Base-by-base conservation (phyloP, 257 asterid genomes). In the Forsythia suspensa region DNA sequence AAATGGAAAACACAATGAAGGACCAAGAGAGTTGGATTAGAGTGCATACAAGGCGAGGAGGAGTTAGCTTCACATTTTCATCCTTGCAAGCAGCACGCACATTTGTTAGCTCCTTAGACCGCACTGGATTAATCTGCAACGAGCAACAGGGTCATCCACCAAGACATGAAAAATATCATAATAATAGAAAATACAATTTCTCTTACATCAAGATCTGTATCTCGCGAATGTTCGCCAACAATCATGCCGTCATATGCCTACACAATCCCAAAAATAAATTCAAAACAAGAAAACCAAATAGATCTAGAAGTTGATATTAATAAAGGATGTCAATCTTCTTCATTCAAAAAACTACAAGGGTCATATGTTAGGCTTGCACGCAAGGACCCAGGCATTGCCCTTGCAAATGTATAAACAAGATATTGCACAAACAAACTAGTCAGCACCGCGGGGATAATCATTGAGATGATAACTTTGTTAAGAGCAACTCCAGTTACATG, bases 241-340 rank as follows among this genome's bases (percentile, higher is more conserved):
- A 96, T 96, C 99, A 96, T 96, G 85, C 99, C 99, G 81, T 96
- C 98, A 85, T 96, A 96, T 76, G 99, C 21, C 99, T 96, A 93
- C 88, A 85, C 8, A 84, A 80, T 61, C 55, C 69, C 69, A 80
- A 80, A 63, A 52, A 21, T 43, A 76, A 5, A 71, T 37, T 29
- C 63, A 61, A 70, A 38, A 63, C 39, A 29, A 4, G 38, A 63
- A 63, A 24, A 63, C 16, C 70, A 24, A 55, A 55, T 71, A 43
- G 48, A 71, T 52, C n/a, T 78, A 12, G 76, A 63, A 8, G 79
- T 55, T 63, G 6, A 76, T 73, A 44, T 46, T 21, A 70, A 61
- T 20, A 43, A 75, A 55, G 71, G 63, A n/a, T 75, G 71, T 40
- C 46, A 61, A 41, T 70, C 72, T 63, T 73, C 74, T 75, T 79